phyloP scores from a whole-genome alignment of 768 basidiomycete genomes.

The Tricholoma terreum region DNA sequence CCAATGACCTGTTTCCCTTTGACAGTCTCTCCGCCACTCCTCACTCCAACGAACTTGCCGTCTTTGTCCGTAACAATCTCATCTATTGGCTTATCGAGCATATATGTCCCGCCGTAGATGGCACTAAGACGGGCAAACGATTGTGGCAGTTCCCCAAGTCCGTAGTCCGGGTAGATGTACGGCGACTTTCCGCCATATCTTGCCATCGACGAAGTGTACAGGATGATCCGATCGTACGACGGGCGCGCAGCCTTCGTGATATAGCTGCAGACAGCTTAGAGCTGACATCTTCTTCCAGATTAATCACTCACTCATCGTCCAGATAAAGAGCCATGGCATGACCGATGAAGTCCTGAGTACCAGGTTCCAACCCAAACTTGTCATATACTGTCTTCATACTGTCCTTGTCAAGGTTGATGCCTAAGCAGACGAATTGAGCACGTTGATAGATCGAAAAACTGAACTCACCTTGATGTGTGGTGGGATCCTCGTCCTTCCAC shows the following conservation, averaged over 20 bases:
- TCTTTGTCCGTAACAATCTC: constrained; percentile 81
- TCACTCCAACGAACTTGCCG: constrained; percentile 93
- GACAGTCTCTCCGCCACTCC: constrained; percentile 84
- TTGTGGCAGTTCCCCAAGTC: constrained; percentile 97
- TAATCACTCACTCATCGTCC: constrained; percentile 82
- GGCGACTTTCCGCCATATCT: constrained; percentile 95
- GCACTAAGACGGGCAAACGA: constrained; percentile 97
- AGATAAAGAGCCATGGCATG: constrained; percentile 99
- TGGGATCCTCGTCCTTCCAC: constrained; percentile 94
- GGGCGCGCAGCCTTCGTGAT: constrained; percentile 88
- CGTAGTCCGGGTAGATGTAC: constrained; percentile 98
- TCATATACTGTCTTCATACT: constrained; percentile 94
- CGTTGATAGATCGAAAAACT: not conserved
- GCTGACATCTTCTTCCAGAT: not conserved
- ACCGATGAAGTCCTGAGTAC: constrained; percentile 98
- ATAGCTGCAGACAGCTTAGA: constrained; percentile 54
- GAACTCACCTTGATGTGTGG: constrained; percentile 84
- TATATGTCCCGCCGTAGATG: constrained; percentile 99
- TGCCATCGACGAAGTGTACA: constrained; percentile 98
- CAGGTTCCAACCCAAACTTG: constrained; percentile 95
- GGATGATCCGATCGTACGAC: constrained; percentile 90
- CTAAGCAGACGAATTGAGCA: constrained; percentile 35
- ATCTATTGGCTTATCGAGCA: constrained; percentile 95
- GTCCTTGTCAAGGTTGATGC: constrained; percentile 83
- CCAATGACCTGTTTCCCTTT: constrained; percentile 98